Evolutionary conservation across 768 basidiomycete genomes (phyloP).

Genomic region (Paxillus rubicundulus): DNA sequence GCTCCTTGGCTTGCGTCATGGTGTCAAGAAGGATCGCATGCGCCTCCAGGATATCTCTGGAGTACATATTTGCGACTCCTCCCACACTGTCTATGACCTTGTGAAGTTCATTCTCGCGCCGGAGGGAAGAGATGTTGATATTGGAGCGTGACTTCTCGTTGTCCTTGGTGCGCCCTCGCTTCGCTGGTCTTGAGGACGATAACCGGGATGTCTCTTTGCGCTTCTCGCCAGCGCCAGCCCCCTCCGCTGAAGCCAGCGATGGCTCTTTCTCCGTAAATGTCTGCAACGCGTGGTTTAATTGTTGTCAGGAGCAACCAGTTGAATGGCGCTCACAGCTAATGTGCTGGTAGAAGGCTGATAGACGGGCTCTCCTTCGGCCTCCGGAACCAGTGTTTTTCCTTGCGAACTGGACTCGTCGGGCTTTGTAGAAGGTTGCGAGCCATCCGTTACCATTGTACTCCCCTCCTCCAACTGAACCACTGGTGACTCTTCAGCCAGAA

Average conservation of each 20-base stretch:
- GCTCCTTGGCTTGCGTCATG: conserved; percentile 57
- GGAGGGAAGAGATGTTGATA: conserved; percentile 72
- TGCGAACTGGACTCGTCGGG: background rate
- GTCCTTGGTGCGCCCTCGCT: conserved; percentile 18
- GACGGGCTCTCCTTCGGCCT: background rate
- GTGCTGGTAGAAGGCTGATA: background rate
- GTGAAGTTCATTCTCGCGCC: conserved; percentile 78
- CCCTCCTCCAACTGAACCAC: background rate
- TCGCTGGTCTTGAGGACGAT: conserved; percentile 16
- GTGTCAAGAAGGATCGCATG: conserved; percentile 62
- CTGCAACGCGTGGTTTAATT: background rate
- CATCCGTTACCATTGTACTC: background rate
- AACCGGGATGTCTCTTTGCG: conserved; percentile 8
- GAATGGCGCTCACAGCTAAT: background rate
- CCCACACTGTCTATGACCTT: conserved; percentile 63
- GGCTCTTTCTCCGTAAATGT: background rate
- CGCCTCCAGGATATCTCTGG: conserved; percentile 67
- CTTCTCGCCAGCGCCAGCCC: conserved; percentile 9
- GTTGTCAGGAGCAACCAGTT: background rate
- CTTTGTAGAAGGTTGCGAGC: background rate
- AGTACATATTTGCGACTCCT: conserved; percentile 64
- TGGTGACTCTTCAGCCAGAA: background rate
- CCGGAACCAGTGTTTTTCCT: background rate
- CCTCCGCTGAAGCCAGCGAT: background rate
- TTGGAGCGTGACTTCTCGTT: conserved; percentile 30